Evolutionary conservation across 176 grass and related monocot species (phyloP), one percentile per base, ranked within the genome.

Genomic region (Triticum monococcum): DNA sequence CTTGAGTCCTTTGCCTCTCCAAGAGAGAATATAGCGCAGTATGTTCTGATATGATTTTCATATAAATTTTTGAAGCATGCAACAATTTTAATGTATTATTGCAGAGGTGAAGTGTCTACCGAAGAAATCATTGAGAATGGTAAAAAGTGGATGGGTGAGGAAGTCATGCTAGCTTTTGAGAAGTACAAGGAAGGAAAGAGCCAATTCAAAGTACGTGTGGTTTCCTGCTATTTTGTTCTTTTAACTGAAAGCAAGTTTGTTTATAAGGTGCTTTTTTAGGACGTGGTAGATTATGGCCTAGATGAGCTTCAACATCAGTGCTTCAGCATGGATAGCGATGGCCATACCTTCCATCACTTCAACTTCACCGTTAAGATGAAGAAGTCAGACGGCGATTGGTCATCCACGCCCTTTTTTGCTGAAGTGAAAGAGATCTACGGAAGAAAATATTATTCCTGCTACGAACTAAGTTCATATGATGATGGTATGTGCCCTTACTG

Each of bases 371-470:
- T 87, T 22, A 81, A 48, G 38, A 74, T 50, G 28, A 87, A 73
- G 12, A 81, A 20, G 16, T 87, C 56, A 35, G 20, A 8, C 7
- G 56, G 0, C 17, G 26, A 50, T 0, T 80, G 37, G 85, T 48
- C 22, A 0, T 18, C 28, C 3, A n/a, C 5, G 8, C 24, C 17
- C 3, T 87, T 65, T 60, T 74, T 87, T 38, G 78, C 13, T 14
- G 59, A 87, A 81, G 85, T 87, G 57, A 87, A 87, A 18, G 41
- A 87, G 23, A 18, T 81, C 4, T 81, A 50, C 75, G 59, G 85
- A 11, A 20, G 11, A 1, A 87, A 81, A 8, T 38, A 28, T 10
- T 81, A 75, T 66, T 81, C 50, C 2, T 81, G 85, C 8, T 41
- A 45, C 0, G 11, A 32, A 37, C 14, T 87, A n/a, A 17, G 38